Base-by-base conservation (phyloP, 192 early-diverging fungal genomes). In the Backusella mclennaniae region DNA sequence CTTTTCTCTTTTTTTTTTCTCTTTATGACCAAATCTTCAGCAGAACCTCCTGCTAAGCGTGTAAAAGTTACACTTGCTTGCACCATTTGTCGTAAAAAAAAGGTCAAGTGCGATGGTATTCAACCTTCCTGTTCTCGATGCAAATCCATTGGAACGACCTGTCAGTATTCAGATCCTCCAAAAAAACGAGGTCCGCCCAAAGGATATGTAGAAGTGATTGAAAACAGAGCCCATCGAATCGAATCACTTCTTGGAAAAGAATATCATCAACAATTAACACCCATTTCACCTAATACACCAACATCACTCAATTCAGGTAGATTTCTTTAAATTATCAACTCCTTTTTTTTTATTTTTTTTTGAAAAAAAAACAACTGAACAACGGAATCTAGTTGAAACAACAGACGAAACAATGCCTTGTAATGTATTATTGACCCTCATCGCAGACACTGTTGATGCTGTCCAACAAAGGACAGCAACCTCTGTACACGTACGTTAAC, bases 21-120 rank as follows among this genome's bases (percentile, higher is more conserved):
- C 12, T n/a, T 42, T 36, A 23, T 46, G 31, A 5, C 73, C n/a
- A 63, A 23, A 42, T 56, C 29, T 53, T 31, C 56, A 75, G 29
- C 31, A 42, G 35, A 73, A 49, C 38, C 49, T 11, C 41, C 56
- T 23, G 19, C 39, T 23, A 79, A 76, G 59, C 73, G 82, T 44
- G 46, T 80, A 36, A 83, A 83, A 68, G 82, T 83, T 12, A 83
- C 77, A 6, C 44, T 83, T 33, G 82, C 82, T 35, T 83, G 82
- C 53, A 68, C 49, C 11, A 44, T 77, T 21, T 96, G 94, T 80
- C 84, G 93, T 68, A 89, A 89, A 67, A 94, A 95, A 76, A 96
- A 96, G 78, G 92, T 93, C 75, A 93, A 93, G 70, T 96, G 94
- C 79, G 90, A 96, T 79, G 93, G 92, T 46, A 77, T 85, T 31